phyloP scores from a whole-genome alignment of 2,329 filamentous ascomycete species.

The Geosmithia flava region DNA sequence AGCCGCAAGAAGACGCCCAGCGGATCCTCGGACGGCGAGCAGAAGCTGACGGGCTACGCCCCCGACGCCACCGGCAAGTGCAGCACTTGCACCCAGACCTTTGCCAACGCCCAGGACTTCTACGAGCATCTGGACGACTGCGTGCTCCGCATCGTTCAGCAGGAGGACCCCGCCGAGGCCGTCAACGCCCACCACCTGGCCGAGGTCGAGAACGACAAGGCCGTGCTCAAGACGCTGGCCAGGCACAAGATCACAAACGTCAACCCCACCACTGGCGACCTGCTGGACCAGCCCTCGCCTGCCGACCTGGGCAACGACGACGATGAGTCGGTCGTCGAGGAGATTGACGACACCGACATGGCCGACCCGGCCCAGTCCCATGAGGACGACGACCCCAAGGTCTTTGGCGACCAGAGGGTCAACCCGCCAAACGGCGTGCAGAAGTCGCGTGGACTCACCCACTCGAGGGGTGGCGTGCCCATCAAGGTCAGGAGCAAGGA shows the following conservation, averaged over 20 bases:
- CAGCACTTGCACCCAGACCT: constrained; percentile 84
- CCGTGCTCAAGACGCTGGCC: constrained; percentile 49
- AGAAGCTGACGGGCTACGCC: constrained; percentile 58
- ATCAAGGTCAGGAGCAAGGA: constrained; percentile 46
- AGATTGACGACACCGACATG: constrained; percentile 31
- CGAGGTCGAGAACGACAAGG: constrained; percentile 51
- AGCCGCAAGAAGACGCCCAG: constrained; percentile 58
- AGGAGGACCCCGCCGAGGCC: constrained; percentile 57
- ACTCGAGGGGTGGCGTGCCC: constrained; percentile 62
- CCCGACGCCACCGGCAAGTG: constrained; percentile 84
- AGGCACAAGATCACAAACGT: constrained; percentile 38
- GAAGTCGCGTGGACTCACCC: constrained; percentile 63
- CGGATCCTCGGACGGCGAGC: constrained; percentile 27
- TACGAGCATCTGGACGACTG: constrained; percentile 90
- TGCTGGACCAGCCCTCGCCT: constrained; percentile 19
- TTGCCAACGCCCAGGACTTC: constrained; percentile 90
- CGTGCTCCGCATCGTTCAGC: constrained; percentile 58
- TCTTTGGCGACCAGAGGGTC: constrained; percentile 24
- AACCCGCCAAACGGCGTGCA: constrained; percentile 45
- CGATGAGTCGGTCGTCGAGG: constrained; percentile 26
- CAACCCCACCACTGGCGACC: constrained; percentile 18
- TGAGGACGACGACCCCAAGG: constrained; percentile 36
- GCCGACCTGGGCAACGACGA: constrained; percentile 28
- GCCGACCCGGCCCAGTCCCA: constrained; percentile 33
- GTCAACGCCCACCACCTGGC: constrained; percentile 56